Evolutionary conservation across 176 grass and related monocot species (phyloP), one percentile per base, ranked within the genome.

Genomic region (Dactylis glomerata): DNA sequence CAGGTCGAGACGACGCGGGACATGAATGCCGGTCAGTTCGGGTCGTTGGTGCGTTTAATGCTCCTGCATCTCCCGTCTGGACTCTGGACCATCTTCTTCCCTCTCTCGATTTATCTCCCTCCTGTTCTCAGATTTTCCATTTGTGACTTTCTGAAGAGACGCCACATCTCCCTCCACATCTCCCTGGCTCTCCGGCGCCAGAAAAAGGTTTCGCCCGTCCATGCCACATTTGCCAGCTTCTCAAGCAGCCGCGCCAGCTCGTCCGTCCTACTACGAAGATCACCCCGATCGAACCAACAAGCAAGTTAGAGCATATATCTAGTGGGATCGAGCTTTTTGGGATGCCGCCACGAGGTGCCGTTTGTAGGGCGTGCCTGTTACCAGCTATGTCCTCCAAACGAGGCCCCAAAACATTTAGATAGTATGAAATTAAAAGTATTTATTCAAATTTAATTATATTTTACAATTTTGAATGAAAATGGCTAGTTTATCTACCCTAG

Each of bases 21-120:
- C 74, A 80, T 90, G 89, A 87, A 91, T 91, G 89, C 85, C 19
- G 38, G 85, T 52, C 85, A 84, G 76, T 66, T 87, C 5, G 47
- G 83, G 76, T 84, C 68, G 89, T 75, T 90, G 80, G 56, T 33
- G 81, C 50, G 50, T 69, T 91, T 84, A 91, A 87, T 87, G 80
- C 45, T 41, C 63, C 10, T 8, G 0, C 16, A 22, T 5, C 10
- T 8, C 24, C 68, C 33, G 23, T 26, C 59, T 33, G 44, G 46
- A 33, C 44, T 26, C 59, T 33, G 44, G 46, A 33, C 44, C 45
- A 74, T 70, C 38, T 3, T 68, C 23, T 40, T 42, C 52, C 19
- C 50, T 23, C 38, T 19, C 28, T 49, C 14, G 41, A 32, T 7
- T 80, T 19, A 28, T 38, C 26, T 45, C 36, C 36, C 28, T 36